Conservation (phyloP, 1,284 basidiomycete genomes). For the Moesziomyces antarcticus region DNA sequence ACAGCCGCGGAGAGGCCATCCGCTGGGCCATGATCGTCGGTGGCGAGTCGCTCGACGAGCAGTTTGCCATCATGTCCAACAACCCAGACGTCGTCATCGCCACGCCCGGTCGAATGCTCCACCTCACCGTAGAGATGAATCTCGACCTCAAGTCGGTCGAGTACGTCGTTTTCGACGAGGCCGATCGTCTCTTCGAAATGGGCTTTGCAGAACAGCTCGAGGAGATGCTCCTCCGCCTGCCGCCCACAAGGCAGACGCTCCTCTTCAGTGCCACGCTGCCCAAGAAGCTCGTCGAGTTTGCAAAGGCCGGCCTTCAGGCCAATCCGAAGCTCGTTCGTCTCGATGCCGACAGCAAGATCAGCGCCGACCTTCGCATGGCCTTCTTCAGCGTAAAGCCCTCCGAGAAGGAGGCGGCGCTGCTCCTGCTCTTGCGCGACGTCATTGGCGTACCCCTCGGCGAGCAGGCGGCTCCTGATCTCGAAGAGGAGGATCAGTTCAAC, state of each 20-base stretch:
- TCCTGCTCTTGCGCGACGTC: slow-evolving; percentile 85
- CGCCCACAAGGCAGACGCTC: slow-evolving; percentile 85
- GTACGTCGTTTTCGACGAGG: slow-evolving; percentile 97
- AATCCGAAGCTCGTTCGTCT: slow-evolving; percentile 94
- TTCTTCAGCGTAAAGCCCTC: slow-evolving; percentile 92
- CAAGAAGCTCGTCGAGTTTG: slow-evolving; percentile 94
- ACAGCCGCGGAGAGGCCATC: slow-evolving; percentile 73
- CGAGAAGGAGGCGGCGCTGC: slow-evolving; percentile 93
- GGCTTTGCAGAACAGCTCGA: slow-evolving; percentile 92
- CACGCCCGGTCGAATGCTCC: slow-evolving; percentile 94
- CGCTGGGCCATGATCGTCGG: slow-evolving; percentile 96
- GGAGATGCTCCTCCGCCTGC: slow-evolving; percentile 89
- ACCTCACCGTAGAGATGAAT: slow-evolving; percentile 96
- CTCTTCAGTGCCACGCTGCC: slow-evolving; percentile 97
- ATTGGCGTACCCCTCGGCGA: slow-evolving; percentile 79
- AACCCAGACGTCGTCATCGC: slow-evolving; percentile 81
- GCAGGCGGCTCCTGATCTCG: slow-evolving; percentile 36
- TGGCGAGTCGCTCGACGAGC: slow-evolving; percentile 93
- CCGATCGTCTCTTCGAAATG: slow-evolving; percentile 96
- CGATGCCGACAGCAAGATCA: slow-evolving; percentile 95
- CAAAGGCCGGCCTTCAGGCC: slow-evolving; percentile 87
- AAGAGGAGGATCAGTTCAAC: slow-evolving; percentile 50
- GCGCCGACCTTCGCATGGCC: slow-evolving; percentile 88
- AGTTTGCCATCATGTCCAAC: slow-evolving; percentile 92
- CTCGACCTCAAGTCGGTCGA: slow-evolving; percentile 87